Percentiles rank a stretch among this genome's conserved stretches.
phyloP scores from a whole-genome alignment of 768 basidiomycete species.

The Candolleomyces eurysporus region DNA sequence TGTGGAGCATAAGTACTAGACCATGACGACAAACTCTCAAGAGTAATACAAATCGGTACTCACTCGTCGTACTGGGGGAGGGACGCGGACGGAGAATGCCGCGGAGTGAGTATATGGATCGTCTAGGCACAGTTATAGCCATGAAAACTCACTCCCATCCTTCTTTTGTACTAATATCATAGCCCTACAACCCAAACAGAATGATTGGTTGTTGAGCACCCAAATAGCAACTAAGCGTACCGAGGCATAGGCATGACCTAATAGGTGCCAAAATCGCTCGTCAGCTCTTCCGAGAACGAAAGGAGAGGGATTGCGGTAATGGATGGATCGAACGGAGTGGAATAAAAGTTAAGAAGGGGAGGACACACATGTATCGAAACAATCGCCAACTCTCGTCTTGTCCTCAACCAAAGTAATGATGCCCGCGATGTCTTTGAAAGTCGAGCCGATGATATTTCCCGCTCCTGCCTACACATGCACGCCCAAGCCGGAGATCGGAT shows the following conservation, averaged over 20 bases:
- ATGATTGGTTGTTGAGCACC: not conserved
- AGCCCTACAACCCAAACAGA: conserved; percentile 47
- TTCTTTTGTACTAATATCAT: conserved; percentile 72
- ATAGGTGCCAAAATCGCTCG: not conserved
- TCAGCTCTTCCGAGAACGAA: not conserved
- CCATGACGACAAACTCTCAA: not conserved
- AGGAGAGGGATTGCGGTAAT: not conserved
- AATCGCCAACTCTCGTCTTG: conserved; percentile 76
- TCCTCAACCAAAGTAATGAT: conserved; percentile 73
- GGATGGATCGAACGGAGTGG: not conserved
- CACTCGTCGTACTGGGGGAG: not conserved
- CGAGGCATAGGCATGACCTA: conserved; percentile 79
- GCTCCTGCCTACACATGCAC: conserved; percentile 61
- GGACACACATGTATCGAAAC: conserved; percentile 76
- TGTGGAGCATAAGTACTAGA: conserved; percentile 15
- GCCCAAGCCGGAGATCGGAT: not conserved
- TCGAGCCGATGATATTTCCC: conserved; percentile 74
- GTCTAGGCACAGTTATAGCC: not conserved
- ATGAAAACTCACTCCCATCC: conserved; percentile 62
- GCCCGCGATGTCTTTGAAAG: conserved; percentile 61
- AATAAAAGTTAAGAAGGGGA: not conserved
- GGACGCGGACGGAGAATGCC: not conserved
- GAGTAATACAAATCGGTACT: not conserved
- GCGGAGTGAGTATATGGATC: not conserved
- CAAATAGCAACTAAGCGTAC: conserved; percentile 33